Evolutionary conservation across 2,329 filamentous ascomycete species (phyloP).

Genomic region (Colletotrichum sp.): DNA sequence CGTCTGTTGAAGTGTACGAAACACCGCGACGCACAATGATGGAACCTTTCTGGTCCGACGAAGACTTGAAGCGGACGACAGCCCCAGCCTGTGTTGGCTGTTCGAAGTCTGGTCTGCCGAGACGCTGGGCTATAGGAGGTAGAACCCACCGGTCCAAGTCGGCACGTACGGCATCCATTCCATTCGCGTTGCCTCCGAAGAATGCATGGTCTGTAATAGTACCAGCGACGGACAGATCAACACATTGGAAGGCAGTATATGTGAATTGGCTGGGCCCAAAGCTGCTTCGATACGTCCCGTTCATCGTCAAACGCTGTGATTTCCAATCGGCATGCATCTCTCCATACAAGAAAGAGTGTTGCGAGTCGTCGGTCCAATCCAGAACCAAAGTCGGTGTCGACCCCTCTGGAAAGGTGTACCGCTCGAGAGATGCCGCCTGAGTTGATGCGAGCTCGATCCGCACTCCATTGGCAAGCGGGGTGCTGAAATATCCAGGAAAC

Average conservation of each 20-base stretch:
- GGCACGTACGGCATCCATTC: background rate
- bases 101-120: background rate
- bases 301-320: background rate
- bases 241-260: background rate
- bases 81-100: background rate
- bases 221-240: background rate
- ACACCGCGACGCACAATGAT: background rate
- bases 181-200: background rate
- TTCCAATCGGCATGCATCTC: background rate
- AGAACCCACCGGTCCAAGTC: background rate
- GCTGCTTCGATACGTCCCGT: background rate
- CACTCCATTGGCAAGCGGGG: background rate
- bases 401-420: background rate
- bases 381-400: background rate
- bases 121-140: background rate
- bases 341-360: background rate
- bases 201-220: background rate
- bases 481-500: constrained; percentile 3
- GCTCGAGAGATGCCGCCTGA: background rate
- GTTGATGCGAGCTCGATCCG: background rate
- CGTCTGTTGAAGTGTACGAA: background rate
- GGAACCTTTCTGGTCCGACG: background rate
- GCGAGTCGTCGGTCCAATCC: background rate
- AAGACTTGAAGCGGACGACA: background rate
- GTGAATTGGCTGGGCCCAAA: background rate